Evolutionary conservation across 495 filamentous ascomycete genomes (phyloP), one percentile per base, ranked within the genome.

Genomic region (Penicillium taxi): DNA sequence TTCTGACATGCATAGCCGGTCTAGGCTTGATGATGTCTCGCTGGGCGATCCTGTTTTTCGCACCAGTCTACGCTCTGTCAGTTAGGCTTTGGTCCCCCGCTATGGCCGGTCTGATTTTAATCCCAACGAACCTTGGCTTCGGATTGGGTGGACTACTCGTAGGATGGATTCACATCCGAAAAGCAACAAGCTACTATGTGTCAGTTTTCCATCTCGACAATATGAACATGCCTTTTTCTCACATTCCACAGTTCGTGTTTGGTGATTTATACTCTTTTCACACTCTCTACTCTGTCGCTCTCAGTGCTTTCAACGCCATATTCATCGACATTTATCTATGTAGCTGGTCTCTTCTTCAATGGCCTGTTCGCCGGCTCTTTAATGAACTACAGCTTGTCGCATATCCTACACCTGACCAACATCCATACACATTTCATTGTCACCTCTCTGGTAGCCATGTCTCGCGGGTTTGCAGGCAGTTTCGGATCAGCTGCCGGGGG

Each of bases 401-500:
- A 91, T 44, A 47, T 87, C 5, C 66, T 89, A 9, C 77, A 87
- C 45, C 57, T 86, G n/a, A 78, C 78, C 1, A 57, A 53, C 0
- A 66, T 70, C 0, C 59, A 70, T 4, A 69, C 73, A 9, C 81
- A 88, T 48, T 85, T 80, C 44, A 76, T 89, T 41, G 77, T 79
- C 13, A 83, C 74, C 2, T 73, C 80, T 2, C 55, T 90, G 17
- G 44, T 88, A 0, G 72, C 80, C 5, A 88, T 81, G 4, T 84
- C 84, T 47, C 65, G 84, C 0, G 81, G 81, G 6, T 82, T 86
- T 40, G 81, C 82, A 1, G 83, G 80, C 2, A 77, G 71, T 38
- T 88, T 87, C 43, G 84, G 84, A 1, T 80, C 78, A 9, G 78
- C 82, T 0, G 80, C 86, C 13, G 84, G 84, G 5, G 84, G 84